Percentiles rank a stretch among this genome's conserved stretches.
phyloP scores from a whole-genome alignment of 306 rosid genomes.

The Acacia acuminata region DNA sequence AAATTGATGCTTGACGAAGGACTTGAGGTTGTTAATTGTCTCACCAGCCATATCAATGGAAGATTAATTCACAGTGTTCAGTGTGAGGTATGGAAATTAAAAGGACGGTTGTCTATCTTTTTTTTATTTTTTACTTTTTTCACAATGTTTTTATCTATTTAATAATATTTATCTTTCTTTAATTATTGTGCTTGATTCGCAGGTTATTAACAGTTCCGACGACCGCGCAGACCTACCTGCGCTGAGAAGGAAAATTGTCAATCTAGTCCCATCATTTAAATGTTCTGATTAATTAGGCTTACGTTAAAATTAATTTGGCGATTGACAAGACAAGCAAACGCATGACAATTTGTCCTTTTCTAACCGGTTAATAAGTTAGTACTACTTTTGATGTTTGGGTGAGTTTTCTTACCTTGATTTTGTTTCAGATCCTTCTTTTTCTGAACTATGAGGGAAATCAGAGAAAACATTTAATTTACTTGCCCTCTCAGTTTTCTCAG shows the following conservation, averaged over 20 bases:
- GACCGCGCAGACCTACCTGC: constrained; percentile 32
- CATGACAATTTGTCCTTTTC: neutral
- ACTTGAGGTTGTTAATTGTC: constrained; percentile 42
- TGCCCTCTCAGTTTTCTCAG: neutral
- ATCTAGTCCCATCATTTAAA: constrained; percentile 25
- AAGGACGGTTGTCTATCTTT: neutral
- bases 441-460: neutral
- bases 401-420: constrained; percentile 10
- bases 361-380: neutral
- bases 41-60: constrained; percentile 48
- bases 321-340: neutral
- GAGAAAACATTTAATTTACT: neutral
- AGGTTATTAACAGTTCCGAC: constrained; percentile 43
- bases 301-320: neutral
- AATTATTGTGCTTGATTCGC: constrained; percentile 28
- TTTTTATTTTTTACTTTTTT: neutral
- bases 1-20: constrained; percentile 48
- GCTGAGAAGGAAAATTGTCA: constrained; percentile 54
- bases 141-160: neutral
- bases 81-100: constrained; percentile 42
- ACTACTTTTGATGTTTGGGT: neutral
- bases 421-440: constrained; percentile 11
- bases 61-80: constrained; percentile 53
- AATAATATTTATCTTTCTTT: neutral
- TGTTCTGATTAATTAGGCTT: constrained; percentile 25